Evolutionary conservation across 1,284 basidiomycete genomes (phyloP).

Genomic region (Coniferiporia weirii): DNA sequence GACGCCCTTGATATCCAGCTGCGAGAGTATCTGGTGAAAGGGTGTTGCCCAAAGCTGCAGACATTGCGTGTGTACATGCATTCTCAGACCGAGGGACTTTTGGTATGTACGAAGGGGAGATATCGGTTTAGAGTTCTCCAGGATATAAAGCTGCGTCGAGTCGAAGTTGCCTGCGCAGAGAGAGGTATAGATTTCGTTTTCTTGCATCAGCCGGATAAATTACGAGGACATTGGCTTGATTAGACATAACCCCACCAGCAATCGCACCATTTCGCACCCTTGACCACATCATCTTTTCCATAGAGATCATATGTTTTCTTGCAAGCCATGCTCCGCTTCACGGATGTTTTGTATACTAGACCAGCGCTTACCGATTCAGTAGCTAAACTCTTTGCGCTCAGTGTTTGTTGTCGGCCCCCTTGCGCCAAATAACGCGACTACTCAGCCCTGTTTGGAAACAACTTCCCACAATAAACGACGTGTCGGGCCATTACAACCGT

Average conservation of each 20-base stretch:
- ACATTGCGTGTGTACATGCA: neutral
- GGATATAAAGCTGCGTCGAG: neutral
- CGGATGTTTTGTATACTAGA: too few species aligned
- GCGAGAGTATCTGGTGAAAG: neutral
- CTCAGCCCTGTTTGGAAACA: too few species aligned
- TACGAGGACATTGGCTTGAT: neutral
- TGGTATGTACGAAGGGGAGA: neutral
- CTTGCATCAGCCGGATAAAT: neutral
- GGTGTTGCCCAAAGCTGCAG: neutral
- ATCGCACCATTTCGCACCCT: too few species aligned
- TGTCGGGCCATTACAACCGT: too few species aligned
- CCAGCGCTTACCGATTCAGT: too few species aligned
- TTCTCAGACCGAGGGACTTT: neutral
- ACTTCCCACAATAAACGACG: too few species aligned
- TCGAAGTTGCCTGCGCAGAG: neutral
- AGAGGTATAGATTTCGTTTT: neutral
- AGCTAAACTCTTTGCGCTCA: too few species aligned
- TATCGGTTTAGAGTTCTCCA: neutral
- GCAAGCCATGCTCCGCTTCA: too few species aligned
- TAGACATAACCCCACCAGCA: neutral
- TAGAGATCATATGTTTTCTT: too few species aligned
- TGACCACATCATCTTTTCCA: too few species aligned
- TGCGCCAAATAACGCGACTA: too few species aligned
- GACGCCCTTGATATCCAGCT: neutral
- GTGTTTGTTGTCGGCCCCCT: too few species aligned